phyloP scores from a whole-genome alignment of 2,329 filamentous ascomycete species.

The Alternaria hordeiaustralica region DNA sequence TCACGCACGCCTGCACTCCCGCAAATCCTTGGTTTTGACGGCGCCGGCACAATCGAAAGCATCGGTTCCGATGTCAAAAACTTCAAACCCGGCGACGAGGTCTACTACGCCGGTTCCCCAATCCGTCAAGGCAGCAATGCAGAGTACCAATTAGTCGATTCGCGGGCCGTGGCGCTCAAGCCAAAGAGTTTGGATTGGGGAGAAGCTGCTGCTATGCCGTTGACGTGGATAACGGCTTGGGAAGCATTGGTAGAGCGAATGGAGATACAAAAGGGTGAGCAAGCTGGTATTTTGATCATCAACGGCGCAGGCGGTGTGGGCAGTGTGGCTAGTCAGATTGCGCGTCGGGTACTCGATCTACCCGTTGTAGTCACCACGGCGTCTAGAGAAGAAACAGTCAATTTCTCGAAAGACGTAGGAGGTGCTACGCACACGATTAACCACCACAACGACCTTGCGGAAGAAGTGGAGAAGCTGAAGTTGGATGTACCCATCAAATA shows the following conservation, averaged over 20 bases:
- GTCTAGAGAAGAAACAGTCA: constrained; percentile 10
- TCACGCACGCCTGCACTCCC: constrained; percentile 2
- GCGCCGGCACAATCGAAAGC: constrained; percentile 4
- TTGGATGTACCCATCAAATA: constrained; percentile 7
- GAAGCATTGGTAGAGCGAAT: constrained; percentile 9
- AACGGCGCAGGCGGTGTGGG: constrained; percentile 11
- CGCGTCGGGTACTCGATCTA: constrained; percentile 4
- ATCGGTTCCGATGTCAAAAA: not conserved
- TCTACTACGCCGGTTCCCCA: constrained; percentile 9
- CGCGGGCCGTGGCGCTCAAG: constrained; percentile 7
- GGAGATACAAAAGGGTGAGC: constrained; percentile 1
- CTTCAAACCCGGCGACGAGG: constrained; percentile 3
- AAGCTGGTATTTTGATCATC: constrained; percentile 4
- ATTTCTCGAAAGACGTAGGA: constrained; percentile 7
- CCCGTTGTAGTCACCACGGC: constrained; percentile 11
- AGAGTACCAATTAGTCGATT: constrained; percentile 8
- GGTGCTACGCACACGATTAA: constrained; percentile 7
- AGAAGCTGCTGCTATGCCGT: constrained; percentile 9
- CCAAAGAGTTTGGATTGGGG: constrained; percentile 9
- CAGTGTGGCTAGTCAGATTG: constrained; percentile 11
- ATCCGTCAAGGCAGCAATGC: constrained; percentile 13
- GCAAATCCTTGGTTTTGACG: constrained; percentile 12
- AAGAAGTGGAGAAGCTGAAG: constrained; percentile 1
- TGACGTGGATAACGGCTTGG: constrained; percentile 12
- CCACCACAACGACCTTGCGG: constrained; percentile 5